A percentile compares a stretch with the other conserved stretches of the same genome.
Evolutionary conservation across 2,329 filamentous ascomycete species (phyloP).

Genomic region (Tolypocladium pustulatum): DNA sequence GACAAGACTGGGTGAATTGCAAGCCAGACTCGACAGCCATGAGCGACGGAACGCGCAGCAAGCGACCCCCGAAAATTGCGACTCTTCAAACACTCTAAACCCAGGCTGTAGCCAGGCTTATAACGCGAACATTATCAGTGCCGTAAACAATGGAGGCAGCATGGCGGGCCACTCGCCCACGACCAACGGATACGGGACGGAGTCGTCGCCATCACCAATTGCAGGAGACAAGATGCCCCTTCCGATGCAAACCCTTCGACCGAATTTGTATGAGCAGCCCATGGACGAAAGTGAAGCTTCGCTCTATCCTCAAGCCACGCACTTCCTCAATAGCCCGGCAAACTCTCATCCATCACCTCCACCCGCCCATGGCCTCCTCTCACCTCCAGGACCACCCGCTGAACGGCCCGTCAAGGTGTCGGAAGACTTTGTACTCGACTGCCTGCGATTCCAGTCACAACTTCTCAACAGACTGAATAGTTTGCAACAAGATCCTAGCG

Average conservation of each 20-base stretch:
- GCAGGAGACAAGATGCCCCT: conserved; percentile 1
- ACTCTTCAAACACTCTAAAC: not conserved
- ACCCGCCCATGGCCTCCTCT: conserved; percentile 7
- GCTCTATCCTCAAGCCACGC: conserved; percentile 5
- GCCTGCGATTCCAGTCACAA: conserved; percentile 14
- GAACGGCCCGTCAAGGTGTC: conserved; percentile 6
- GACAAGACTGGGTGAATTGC: conserved; percentile 17
- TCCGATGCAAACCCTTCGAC: conserved; percentile 4
- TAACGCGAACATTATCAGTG: too few relatives aligned
- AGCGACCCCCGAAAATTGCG: not conserved
- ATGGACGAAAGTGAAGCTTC: conserved; percentile 4
- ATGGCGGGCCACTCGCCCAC: not conserved
- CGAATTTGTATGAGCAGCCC: conserved; percentile 6
- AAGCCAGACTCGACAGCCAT: conserved; percentile 17
- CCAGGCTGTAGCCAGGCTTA: not conserved
- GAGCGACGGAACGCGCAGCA: conserved; percentile 9
- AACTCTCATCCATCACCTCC: conserved; percentile 8
- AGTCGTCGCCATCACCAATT: conserved; percentile 5
- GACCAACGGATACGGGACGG: not conserved
- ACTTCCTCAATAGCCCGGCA: conserved; percentile 10
- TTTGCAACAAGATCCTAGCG: conserved; percentile 7
- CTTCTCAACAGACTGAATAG: conserved; percentile 11
- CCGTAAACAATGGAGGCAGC: not conserved
- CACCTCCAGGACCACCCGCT: conserved; percentile 5
- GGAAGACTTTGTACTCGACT: conserved; percentile 14